Conservation (phyloP, 2,329 filamentous ascomycete genomes). For the Aspergillus sp. region DNA sequence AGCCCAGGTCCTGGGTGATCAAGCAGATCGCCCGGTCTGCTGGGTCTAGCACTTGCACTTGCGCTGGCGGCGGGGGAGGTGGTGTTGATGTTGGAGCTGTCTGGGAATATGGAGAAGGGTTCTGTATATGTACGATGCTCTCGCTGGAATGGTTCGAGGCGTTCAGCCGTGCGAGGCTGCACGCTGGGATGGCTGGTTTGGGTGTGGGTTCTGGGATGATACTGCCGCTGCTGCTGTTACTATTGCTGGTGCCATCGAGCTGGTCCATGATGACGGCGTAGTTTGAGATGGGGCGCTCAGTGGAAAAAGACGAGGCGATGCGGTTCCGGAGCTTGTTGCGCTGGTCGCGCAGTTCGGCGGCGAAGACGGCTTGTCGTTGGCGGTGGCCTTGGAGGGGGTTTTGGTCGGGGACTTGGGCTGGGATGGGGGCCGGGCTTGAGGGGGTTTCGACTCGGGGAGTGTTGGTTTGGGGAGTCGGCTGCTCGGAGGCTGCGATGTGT, state of each 20-base stretch:
- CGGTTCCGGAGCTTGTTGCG: slow-evolving; percentile 7
- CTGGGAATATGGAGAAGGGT: slow-evolving; percentile 7
- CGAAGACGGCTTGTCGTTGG: slow-evolving; percentile 26
- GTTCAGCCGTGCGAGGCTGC: neutral
- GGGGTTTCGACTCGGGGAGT: neutral
- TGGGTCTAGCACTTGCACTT: slow-evolving; percentile 38
- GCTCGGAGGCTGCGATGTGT: slow-evolving; percentile 6
- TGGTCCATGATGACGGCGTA: neutral
- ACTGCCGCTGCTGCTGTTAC: no score
- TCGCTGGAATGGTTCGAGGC: neutral
- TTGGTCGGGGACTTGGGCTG: slow-evolving; percentile 3
- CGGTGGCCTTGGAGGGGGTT: slow-evolving; percentile 21
- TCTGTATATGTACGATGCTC: no score
- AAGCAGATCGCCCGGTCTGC: slow-evolving; percentile 48
- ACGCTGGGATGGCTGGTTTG: slow-evolving; percentile 1
- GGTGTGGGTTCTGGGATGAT: slow-evolving; percentile 9
- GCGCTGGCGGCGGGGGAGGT: slow-evolving; percentile 9
- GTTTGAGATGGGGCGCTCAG: slow-evolving; percentile 1
- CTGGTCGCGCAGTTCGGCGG: slow-evolving; percentile 18
- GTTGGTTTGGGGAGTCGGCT: slow-evolving; percentile 7
- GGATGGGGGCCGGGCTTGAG: neutral
- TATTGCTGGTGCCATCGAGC: slow-evolving; percentile 6
- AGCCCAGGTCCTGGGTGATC: slow-evolving; percentile 51
- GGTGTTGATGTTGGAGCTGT: slow-evolving; percentile 14
- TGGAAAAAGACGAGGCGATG: slow-evolving; percentile 6